Conservation (phyloP, 2,329 filamentous ascomycete genomes). For the Alternaria tenuissima region DNA sequence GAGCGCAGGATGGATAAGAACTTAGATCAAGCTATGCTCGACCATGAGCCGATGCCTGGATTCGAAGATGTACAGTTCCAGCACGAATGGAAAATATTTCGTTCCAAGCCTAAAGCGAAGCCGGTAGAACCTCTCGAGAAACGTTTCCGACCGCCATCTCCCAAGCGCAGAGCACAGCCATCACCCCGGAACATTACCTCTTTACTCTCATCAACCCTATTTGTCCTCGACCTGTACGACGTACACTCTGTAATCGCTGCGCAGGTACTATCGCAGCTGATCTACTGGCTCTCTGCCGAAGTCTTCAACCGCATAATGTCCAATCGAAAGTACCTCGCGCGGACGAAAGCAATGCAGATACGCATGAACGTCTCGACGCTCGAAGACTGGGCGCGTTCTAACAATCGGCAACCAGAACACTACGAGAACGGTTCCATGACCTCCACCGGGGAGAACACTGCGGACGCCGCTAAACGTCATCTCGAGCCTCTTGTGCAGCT, state of each 20-base stretch:
- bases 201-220: slow-evolving; percentile 91
- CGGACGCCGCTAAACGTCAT: slow-evolving; percentile 84
- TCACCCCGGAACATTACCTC: slow-evolving; percentile 96
- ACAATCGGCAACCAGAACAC: slow-evolving; percentile 94
- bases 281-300: slow-evolving; percentile 96
- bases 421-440: slow-evolving; percentile 91
- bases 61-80: slow-evolving; percentile 97
- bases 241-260: slow-evolving; percentile 96
- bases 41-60: slow-evolving; percentile 97
- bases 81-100: slow-evolving; percentile 98
- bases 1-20: slow-evolving; percentile 97
- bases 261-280: slow-evolving; percentile 88
- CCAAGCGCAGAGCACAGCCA: slow-evolving; percentile 88
- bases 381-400: slow-evolving; percentile 93
- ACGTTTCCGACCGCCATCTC: slow-evolving; percentile 88
- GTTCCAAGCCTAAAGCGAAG: slow-evolving; percentile 87
- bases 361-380: slow-evolving; percentile 97
- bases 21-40: slow-evolving; percentile 89
- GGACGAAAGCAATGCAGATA: slow-evolving; percentile 99
- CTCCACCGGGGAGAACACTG: slow-evolving; percentile 83
- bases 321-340: slow-evolving; percentile 89
- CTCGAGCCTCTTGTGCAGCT: slow-evolving; percentile 91
- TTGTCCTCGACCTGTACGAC: slow-evolving; percentile 98
- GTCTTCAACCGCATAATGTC: slow-evolving; percentile 98
- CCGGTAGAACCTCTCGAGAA: slow-evolving; percentile 86